Evolutionary conservation across 176 grass and related monocot species (phyloP), one percentile per base, ranked within the genome.

Genomic region (Cenchrus purpureus): DNA sequence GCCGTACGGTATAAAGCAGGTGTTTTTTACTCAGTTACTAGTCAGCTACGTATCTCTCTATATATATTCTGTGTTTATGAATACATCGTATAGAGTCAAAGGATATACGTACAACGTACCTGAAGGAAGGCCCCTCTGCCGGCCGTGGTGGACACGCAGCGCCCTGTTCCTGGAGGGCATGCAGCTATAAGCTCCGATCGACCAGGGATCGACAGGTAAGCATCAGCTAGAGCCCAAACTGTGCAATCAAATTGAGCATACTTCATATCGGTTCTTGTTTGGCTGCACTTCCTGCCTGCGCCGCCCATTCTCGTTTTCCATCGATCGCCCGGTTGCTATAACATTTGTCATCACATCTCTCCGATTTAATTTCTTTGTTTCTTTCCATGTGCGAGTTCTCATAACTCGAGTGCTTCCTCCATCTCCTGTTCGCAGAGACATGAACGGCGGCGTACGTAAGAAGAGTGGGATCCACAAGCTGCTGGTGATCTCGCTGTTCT

Each of bases 381-480:
- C 51, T 3, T 52, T 52, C 46, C 46, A 1, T 10, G 46, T 49
- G 46, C 51, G 12, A 13, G 12, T n/a, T 57, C 0, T 71, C 43
- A 28, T 5, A 49, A 51, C 69, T n/a, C n/a, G n/a, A 28, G 46
- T 51, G 70, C n/a, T 8, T 51, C 20, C 20, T 10, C 11, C 46
- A 9, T 10, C 46, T 7, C 45, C 8, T 1, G 28, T n/a, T n/a
- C 3, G 28, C 44, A 72, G 45, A 68, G 70, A 29, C 48, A 57
- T 80, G 78, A n/a, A 1, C 52, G 54, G 31, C 64, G 63, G 49
- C 10, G 64, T 8, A 8, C 49, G 61, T 11, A 81, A 81, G 79
- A 81, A 16, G 50, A 43, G 20, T 14, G 48, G 11, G 13, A 56
- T 76, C 15, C 57, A 3, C 1, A 77, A 77, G 74, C 74, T 77